A percentile compares a stretch with the other conserved stretches of the same genome.
These are phyloP conservation scores for Saccharomyces hybrid DNA, from an alignment of 1,139 yeast genomes.

Conservation along the genomic window DNA sequence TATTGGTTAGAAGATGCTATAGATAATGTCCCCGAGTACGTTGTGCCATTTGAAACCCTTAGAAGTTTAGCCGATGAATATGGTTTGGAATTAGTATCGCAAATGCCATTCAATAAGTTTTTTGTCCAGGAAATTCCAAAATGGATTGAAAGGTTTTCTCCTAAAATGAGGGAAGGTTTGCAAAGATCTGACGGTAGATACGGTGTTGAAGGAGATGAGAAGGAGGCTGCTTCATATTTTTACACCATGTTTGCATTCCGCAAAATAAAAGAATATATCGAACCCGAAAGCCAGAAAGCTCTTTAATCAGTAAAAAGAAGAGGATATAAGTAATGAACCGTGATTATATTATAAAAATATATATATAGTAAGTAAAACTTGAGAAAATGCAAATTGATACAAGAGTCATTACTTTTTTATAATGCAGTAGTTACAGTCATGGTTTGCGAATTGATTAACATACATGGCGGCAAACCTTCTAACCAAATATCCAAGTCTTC, in stretches of 20 bases:
- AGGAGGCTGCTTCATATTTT: conserved; percentile 69
- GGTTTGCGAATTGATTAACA: conserved; percentile 81
- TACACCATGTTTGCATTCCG: conserved; percentile 33
- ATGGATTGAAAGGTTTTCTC: conserved; percentile 52
- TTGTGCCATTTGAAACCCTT: conserved; percentile 90
- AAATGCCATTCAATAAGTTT: conserved; percentile 74
- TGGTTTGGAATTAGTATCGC: conserved; percentile 63
- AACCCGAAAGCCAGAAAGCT: conserved; percentile 2
- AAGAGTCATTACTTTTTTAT: conserved; percentile 25
- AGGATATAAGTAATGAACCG: neutral
- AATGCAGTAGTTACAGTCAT: conserved; percentile 92
- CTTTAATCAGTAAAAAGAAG: neutral
- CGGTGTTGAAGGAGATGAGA: conserved; percentile 85
- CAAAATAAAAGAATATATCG: conserved; percentile 27
- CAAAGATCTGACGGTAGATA: conserved; percentile 67
- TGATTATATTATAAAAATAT: neutral
- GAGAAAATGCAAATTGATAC: neutral
- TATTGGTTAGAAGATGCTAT: conserved; percentile 88
- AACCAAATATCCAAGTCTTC: conserved; percentile 76
- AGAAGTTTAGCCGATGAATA: conserved; percentile 78
- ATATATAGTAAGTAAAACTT: neutral
- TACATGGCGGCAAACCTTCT: conserved; percentile 69
- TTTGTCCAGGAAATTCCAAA: conserved; percentile 73
- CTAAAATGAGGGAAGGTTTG: conserved; percentile 62
- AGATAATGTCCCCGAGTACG: conserved; percentile 92